These are phyloP conservation scores for Dujonia santamariae DNA, from an alignment of 1,139 yeast genomes.

Conservation along the genomic window DNA sequence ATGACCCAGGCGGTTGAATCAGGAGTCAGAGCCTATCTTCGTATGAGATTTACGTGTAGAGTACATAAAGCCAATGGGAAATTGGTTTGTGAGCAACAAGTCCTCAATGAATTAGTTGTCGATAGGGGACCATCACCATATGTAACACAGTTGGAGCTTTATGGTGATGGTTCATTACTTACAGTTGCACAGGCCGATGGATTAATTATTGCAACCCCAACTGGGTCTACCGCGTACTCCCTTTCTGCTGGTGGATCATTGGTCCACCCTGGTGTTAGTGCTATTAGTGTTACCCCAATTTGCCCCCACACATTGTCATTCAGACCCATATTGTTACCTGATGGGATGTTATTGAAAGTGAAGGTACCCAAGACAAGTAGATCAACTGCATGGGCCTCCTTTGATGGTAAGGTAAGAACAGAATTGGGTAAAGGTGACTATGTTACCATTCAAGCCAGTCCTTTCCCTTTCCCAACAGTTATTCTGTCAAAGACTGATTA, in stretches of 20 bases:
- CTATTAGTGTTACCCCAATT: slow-evolving; percentile 85
- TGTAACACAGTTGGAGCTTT: slow-evolving; percentile 77
- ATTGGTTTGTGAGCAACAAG: slow-evolving; percentile 70
- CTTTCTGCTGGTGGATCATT: slow-evolving; percentile 88
- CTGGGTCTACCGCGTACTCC: slow-evolving; percentile 91
- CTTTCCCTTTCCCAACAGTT: slow-evolving; percentile 85
- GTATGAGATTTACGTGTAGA: slow-evolving; percentile 80
- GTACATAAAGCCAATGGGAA: slow-evolving; percentile 57
- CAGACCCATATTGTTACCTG: slow-evolving; percentile 83
- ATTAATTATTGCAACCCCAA: slow-evolving; percentile 82
- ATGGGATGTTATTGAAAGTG: slow-evolving; percentile 74
- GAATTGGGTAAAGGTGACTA: slow-evolving; percentile 73
- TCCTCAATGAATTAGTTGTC: slow-evolving; percentile 76
- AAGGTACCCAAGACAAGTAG: slow-evolving; percentile 69
- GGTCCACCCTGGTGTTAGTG: slow-evolving; percentile 87
- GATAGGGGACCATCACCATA: slow-evolving; percentile 90
- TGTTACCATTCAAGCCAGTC: slow-evolving; percentile 73
- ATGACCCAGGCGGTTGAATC: slow-evolving; percentile 56
- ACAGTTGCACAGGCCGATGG: slow-evolving; percentile 94
- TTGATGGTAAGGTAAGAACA: slow-evolving; percentile 78
- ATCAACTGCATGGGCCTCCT: slow-evolving; percentile 86
- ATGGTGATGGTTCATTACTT: slow-evolving; percentile 74
- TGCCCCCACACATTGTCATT: slow-evolving; percentile 91
- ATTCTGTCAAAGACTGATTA: slow-evolving; percentile 73
- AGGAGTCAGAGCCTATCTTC: slow-evolving; percentile 72